Evolutionary conservation across 179 eudicot genomes (phyloP), one percentile per base, ranked within the genome.

Genomic region (Drosera spatulata): DNA sequence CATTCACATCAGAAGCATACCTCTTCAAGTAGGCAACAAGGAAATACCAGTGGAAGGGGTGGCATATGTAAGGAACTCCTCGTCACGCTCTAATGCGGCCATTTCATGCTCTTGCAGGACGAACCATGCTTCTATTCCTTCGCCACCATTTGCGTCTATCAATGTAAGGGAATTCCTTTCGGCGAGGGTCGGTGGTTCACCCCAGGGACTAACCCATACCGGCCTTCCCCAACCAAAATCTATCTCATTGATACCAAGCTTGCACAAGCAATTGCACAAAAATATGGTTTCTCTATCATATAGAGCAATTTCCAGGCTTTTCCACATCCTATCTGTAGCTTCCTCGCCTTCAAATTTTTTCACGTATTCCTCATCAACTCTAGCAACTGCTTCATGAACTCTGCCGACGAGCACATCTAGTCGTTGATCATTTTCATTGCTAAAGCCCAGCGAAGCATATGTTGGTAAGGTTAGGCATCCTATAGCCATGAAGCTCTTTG

Each of bases 141-240:
- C 12, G 7, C 57, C 57, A 13, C 38, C 40, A 4, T 14, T 15
- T 3, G 39, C 15, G 5, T 37, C 40, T 37, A 13, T 15, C 40
- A 53, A 14, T n/a, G 8, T 53, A 10, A 53, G 4, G 12, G 6
- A 6, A 37, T 53, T 53, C 40, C 40, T 53, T 4, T 53, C 10
- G 5, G 7, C 39, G 37, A n/a, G 11, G 37, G 38, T 15, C 4
- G 57, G 53, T 11, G 12, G 10, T 15, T 11, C 10, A 5, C 53
- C 53, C 10, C 10, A 15, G 12, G 12, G 39, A 15, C 57, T 3
- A 1, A 53, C 5, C 57, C 57, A 53, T 53, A 53, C 6, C 39
- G 57, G 57, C 40, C 4, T 53, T 5, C 57, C 57, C 57, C 57
- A 53, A 38, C 57, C 57, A 4, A 53, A 53, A 53, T 53, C 57